Evolutionary conservation across 1,139 yeast genomes (phyloP).

Genomic region (Hemisphaericaspora xylofermentans): DNA sequence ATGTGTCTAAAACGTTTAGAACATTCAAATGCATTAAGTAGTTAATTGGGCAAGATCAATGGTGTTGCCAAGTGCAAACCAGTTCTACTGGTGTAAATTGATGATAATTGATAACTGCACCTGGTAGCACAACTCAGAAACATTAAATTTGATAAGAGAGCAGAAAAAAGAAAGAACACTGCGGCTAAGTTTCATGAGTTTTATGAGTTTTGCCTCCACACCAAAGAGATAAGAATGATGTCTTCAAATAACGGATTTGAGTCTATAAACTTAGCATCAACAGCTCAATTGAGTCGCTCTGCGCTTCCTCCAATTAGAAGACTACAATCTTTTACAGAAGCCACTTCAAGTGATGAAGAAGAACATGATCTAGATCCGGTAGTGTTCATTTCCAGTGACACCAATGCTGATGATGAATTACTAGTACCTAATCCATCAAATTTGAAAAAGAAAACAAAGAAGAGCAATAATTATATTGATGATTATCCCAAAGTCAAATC

Average conservation of each 20-base stretch:
- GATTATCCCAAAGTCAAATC: neutral
- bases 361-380: slow-evolving; percentile 24
- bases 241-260: slow-evolving; percentile 13
- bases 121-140: too few relatives aligned
- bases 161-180: neutral
- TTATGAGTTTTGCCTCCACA: neutral
- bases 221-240: neutral
- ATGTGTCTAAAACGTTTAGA: too few relatives aligned
- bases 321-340: slow-evolving; percentile 11
- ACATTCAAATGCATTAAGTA: too few relatives aligned
- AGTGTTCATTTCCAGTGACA: slow-evolving; percentile 16
- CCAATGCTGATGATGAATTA: neutral
- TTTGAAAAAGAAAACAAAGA: neutral
- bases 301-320: slow-evolving; percentile 3
- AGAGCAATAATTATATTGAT: neutral
- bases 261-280: slow-evolving; percentile 15
- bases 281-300: slow-evolving; percentile 5
- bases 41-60: too few relatives aligned
- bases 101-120: too few relatives aligned
- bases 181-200: too few relatives aligned
- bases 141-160: slow-evolving; percentile 1
- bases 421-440: neutral
- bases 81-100: too few relatives aligned
- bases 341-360: slow-evolving; percentile 10
- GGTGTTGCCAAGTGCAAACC: too few relatives aligned